Base-by-base conservation (phyloP, 805 yeast genomes). In the Ogataea haglerorum region DNA sequence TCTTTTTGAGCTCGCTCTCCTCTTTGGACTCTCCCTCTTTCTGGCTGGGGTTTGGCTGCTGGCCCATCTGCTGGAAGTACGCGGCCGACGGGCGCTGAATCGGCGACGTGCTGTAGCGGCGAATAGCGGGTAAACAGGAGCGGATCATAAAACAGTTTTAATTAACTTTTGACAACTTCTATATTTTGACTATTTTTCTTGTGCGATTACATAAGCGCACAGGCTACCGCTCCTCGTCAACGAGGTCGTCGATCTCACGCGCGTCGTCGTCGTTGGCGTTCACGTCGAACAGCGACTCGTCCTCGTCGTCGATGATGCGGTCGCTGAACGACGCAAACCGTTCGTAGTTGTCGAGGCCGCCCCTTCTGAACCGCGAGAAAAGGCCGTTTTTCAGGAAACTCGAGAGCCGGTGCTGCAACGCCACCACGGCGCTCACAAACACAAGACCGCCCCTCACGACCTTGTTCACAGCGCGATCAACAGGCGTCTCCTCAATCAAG, bases 391-490 rank as follows among this genome's bases (percentile, higher is more conserved):
- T 53, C 14, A 57, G 42, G 13, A 53, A 30, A 10, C 46, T 40
- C 1, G 46, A 29, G 9, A 51, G 18, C 30, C 39, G 45, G 30
- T 47, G 54, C 9, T 42, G 45, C 6, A 46, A 10, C 3, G 49
- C 22, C 10, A 54, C 39, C 22, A 53, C 23, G 1, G 46, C 42
- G 6, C 56, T 46, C 39, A 53, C 49, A 10, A 47, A 34, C 27
- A 67, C 55, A 14, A 82, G 70, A 0, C 85, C 85, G n/a, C 76
- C 72, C 47, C 64, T 70, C 3, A 82, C 82, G 16, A 81, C 68
- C 17, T 58, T 53, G 49, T 83, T 85, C 14, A 81, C 82, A 8
- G 75, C 70, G 25, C 65, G 68, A 51, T 83, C 89, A 6, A 78
- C 70, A 6, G 58, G 50, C 49, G 81, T 82, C 46, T 85, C 78